These are phyloP conservation scores for Coemansia sp. DNA, from an alignment of 192 early-diverging fungal species.

Conservation along the genomic window DNA sequence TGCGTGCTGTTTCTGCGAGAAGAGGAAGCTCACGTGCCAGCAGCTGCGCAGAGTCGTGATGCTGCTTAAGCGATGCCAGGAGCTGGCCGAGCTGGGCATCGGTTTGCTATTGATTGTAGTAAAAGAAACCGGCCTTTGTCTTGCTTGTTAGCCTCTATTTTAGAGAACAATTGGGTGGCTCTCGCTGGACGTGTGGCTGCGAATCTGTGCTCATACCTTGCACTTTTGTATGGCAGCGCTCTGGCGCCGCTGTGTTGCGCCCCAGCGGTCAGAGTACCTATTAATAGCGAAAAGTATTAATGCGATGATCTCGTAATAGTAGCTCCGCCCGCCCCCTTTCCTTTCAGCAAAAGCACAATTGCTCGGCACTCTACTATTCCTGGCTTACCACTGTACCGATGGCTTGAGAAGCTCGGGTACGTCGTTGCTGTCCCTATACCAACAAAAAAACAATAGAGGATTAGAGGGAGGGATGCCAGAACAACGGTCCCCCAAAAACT, in stretches of 20 bases:
- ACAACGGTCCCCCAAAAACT: background rate
- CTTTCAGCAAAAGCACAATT: background rate
- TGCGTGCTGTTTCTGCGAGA: conserved; percentile 13
- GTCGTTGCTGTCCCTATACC: background rate
- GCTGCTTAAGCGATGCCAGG: conserved; percentile 7
- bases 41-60: conserved; percentile 17
- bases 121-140: background rate
- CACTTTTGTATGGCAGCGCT: conserved; percentile 20
- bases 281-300: conserved; percentile 11
- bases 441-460: background rate
- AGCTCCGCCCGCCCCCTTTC: background rate
- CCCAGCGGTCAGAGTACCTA: conserved; percentile 40
- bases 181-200: background rate
- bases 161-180: background rate
- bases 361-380: background rate
- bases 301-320: background rate
- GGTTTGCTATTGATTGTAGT: conserved; percentile 19
- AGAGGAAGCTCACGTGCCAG: conserved; percentile 22
- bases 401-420: conserved; percentile 43
- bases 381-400: conserved; percentile 33
- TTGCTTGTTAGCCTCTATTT: background rate
- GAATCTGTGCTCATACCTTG: conserved; percentile 27
- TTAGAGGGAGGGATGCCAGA: conserved; percentile 3
- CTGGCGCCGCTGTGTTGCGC: background rate
- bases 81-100: conserved; percentile 20